Evolutionary conservation across 78 protist species (phyloP), one percentile per base, ranked within the genome.

Genomic region (Tieghemostelium lacteum): DNA sequence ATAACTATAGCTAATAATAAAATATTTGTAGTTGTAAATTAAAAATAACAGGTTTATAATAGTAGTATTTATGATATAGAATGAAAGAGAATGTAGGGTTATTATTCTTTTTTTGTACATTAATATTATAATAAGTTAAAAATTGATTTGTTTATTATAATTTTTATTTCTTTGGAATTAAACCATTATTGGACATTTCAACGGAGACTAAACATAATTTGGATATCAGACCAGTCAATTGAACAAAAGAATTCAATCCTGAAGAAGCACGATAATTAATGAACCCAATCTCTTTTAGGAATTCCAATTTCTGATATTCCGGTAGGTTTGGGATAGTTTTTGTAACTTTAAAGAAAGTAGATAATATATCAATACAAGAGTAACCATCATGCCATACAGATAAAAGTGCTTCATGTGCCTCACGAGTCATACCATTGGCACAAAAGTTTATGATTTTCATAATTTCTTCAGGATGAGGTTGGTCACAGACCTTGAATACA

Each of bases 401-500:
- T 40, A 54, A 20, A 22, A 80, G 63, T 1, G 6, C 7, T 4
- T 4, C 29, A 52, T 58, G 26, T 0, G 98, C 96, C 4, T 1
- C 54, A 10, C 88, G n/a, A 54, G 91, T 28, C n/a, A 86, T 64
- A 6, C 88, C 92, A 4, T 28, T 12, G n/a, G 70, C 1, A 74
- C 96, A 93, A 14, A 22, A 7, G 1, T 6, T 6, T 14, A 97
- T 2, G 33, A 96, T 83, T 17, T 83, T n/a, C 22, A 76, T 55
- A 12, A 97, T 60, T 1, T 95, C 1, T 16, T 60, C 29, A 26
- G 99, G 99, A 36, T 98, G 99, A 1, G 99, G 99, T 34, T 96
- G 98, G 22, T 98, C 99, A 73, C 98, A 95, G 17, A 93, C 98
- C 76, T 97, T 96, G 70, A 88, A 98, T 17, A 98, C 99, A 45